phyloP scores from a whole-genome alignment of 192 early-diverging fungal genomes.

The Podila minutissima region DNA sequence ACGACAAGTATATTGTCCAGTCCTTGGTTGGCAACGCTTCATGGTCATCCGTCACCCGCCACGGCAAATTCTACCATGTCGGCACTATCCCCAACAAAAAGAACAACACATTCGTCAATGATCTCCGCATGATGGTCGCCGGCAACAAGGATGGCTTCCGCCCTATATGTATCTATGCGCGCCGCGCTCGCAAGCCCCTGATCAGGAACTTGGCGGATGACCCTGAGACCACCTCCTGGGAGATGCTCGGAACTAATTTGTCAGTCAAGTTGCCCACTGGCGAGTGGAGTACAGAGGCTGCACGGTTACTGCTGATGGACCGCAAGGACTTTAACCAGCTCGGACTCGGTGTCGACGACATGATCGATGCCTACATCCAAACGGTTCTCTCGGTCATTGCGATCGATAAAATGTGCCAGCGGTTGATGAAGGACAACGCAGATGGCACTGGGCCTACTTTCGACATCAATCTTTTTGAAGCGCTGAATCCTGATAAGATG shows the following conservation, averaged over 20 bases:
- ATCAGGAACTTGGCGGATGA: constrained; percentile 50
- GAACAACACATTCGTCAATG: constrained; percentile 85
- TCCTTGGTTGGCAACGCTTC: constrained; percentile 88
- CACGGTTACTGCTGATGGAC: constrained; percentile 87
- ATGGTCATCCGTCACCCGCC: constrained; percentile 77
- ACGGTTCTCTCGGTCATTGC: constrained; percentile 86
- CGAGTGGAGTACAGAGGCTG: constrained; percentile 86
- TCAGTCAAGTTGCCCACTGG: constrained; percentile 79
- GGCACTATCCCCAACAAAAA: constrained; percentile 93
- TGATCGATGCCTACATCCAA: constrained; percentile 92
- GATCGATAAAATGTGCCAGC: constrained; percentile 81
- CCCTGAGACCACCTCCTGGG: constrained; percentile 73
- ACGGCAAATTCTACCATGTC: constrained; percentile 89
- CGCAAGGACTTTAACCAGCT: constrained; percentile 91
- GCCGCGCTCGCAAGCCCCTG: constrained; percentile 79
- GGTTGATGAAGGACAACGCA: constrained; percentile 56
- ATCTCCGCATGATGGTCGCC: constrained; percentile 90
- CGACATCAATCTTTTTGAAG: constrained; percentile 65
- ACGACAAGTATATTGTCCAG: constrained; percentile 94
- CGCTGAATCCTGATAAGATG: constrained; percentile 69
- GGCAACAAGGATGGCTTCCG: constrained; percentile 77
- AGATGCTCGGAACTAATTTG: constrained; percentile 92
- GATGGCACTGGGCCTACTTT: constrained; percentile 53
- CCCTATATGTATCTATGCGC: constrained; percentile 85
- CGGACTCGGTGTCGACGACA: constrained; percentile 84